Percentiles rank a stretch among this genome's conserved stretches.
These are phyloP conservation scores for Linderniella brevidens DNA, from an alignment of 257 asterid species.

Conservation along the genomic window DNA sequence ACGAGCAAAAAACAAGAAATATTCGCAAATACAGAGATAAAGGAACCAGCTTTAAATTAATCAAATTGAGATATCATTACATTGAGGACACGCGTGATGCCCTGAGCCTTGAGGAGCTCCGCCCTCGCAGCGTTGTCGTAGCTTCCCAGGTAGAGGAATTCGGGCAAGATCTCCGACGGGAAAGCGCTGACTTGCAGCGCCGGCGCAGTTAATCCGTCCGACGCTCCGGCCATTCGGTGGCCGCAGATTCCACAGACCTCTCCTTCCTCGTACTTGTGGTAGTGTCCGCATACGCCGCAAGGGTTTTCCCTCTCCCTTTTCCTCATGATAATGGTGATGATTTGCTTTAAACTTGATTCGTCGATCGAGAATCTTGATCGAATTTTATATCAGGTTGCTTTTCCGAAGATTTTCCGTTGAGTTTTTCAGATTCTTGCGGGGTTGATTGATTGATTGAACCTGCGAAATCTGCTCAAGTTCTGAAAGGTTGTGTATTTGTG, in stretches of 20 bases:
- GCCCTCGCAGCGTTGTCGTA: conserved; percentile 90
- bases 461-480: too few species aligned
- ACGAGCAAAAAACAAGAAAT: not conserved
- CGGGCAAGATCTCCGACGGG: conserved; percentile 93
- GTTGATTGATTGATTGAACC: too few species aligned
- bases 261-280: conserved; percentile 92
- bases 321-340: conserved; percentile 35
- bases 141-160: conserved; percentile 82
- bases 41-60: not conserved
- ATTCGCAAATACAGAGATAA: not conserved
- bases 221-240: conserved; percentile 52
- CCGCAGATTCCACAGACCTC: conserved; percentile 86
- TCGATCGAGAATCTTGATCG: not conserved
- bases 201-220: conserved; percentile 24
- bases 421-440: too few species aligned
- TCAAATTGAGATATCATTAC: conserved; percentile 17
- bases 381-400: too few species aligned
- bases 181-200: conserved; percentile 64
- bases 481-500: too few species aligned
- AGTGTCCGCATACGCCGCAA: conserved; percentile 83
- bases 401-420: too few species aligned
- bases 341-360: not conserved
- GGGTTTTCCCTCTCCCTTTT: conserved; percentile 88
- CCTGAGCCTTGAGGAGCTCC: conserved; percentile 84
- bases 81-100: conserved; percentile 82